These are phyloP conservation scores for Dictyophora rubrovolvata DNA, from an alignment of 768 basidiomycete genomes.

Conservation along the genomic window DNA sequence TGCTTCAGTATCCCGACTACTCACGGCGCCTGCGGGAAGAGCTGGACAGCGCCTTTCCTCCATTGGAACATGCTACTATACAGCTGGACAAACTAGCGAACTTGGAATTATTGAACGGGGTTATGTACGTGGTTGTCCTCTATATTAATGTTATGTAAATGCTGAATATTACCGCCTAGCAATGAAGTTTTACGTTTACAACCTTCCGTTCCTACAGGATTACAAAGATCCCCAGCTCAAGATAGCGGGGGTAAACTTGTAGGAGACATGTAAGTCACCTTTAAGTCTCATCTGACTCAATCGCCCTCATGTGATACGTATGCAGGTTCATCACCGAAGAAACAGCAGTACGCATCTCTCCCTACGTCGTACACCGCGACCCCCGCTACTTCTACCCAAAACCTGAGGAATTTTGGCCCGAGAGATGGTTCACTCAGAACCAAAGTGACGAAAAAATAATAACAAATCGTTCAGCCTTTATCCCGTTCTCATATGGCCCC, in stretches of 20 bases:
- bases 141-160: neutral
- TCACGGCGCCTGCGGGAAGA: constrained; percentile 36
- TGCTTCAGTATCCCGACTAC: constrained; percentile 33
- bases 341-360: constrained; percentile 32
- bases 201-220: constrained; percentile 39
- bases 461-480: constrained; percentile 28
- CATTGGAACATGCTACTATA: constrained; percentile 11
- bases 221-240: constrained; percentile 29
- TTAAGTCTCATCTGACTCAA: neutral
- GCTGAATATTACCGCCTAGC: constrained; percentile 18
- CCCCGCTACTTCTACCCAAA: constrained; percentile 35
- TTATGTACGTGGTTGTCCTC: constrained; percentile 20
- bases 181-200: constrained; percentile 40
- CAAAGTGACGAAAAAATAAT: constrained; percentile 7
- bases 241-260: constrained; percentile 28
- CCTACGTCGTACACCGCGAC: constrained; percentile 37
- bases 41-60: constrained; percentile 30
- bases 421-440: constrained; percentile 24
- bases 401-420: constrained; percentile 34
- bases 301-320: neutral
- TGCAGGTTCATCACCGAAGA: constrained; percentile 36
- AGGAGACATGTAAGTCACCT: constrained; percentile 27
- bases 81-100: constrained; percentile 16
- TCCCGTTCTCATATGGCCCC: constrained; percentile 39
- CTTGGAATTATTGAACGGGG: constrained; percentile 27